Evolutionary conservation across 169 alveolate genomes (phyloP), one percentile per base, ranked within the genome.

Genomic region (Eimeria sp.): DNA sequence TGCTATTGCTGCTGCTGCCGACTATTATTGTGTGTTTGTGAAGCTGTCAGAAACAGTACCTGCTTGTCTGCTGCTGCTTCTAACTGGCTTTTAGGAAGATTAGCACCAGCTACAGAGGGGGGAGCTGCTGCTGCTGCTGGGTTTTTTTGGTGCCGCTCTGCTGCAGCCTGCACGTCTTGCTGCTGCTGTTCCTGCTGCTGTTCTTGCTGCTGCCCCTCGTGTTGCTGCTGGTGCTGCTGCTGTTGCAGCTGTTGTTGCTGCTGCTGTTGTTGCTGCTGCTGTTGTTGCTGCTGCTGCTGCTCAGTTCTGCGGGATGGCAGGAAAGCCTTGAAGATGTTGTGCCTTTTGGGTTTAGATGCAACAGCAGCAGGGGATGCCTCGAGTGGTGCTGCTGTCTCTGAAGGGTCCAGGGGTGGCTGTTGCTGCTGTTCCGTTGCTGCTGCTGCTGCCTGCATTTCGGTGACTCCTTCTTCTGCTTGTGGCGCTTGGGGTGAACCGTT

Each of bases 141-240:
- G 20, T 54, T 14, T 51, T 11, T 51, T 54, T 54, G 61, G 6
- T 54, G 61, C 61, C 0, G 61, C 20, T 54, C 61, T 54, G 61
- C 61, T 54, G 61, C 61, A 54, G 61, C 61, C 61, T 14, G 20
- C 61, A 11, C 61, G 10, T 54, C 61, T 14, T 54, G 61, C 61
- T 54, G 61, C 10, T 54, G 61, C 61, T 75, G 84, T 51, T 34
- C 54, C 47, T 75, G 25, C 34, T 75, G 84, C 58, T 75, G 84
- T 51, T n/a, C 18, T 1, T 75, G 61, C 61, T 54, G 61, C 61
- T 0, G 18, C 0, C 25, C 25, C 25, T 72, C 82, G 5, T 0
- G 61, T 11, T 54, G 61, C 61, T 75, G 84, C 84, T 34, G 84
- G 20, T 75, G 25, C 30, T 75, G 84, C 58, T 75, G 84, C 84